Base-by-base conservation (phyloP, 352 stramenopile species). In the Phytophthora sp. region DNA sequence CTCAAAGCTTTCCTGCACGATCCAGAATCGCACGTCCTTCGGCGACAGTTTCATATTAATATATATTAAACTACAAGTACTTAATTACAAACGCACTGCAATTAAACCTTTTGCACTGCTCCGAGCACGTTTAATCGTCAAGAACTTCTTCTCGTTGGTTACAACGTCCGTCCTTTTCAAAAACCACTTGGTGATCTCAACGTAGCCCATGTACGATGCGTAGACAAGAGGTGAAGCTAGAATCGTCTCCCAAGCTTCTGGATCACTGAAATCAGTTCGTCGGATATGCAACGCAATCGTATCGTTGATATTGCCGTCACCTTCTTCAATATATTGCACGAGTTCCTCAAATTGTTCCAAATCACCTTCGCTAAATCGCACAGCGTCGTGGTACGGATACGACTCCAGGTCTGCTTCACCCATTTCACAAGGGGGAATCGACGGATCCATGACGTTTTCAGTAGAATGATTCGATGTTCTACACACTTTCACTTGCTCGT, bases 81-180 rank as follows among this genome's bases (percentile, higher is more conserved):
- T n/a, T n/a, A n/a, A n/a, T n/a, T n/a, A n/a, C n/a, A n/a, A n/a
- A n/a, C n/a, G n/a, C n/a, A n/a, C n/a, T n/a, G n/a, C n/a, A n/a
- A n/a, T n/a, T n/a, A n/a, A n/a, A n/a, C n/a, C n/a, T n/a, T n/a
- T n/a, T n/a, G n/a, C n/a, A n/a, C 36, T 50, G 56, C 24, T 64
- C 3, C 36, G 56, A 8, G 47, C 30, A 3, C 47, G 38, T 20
- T 59, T 66, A 18, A 52, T 29, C 15, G 49, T 67, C 33, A 41
- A n/a, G 29, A 42, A 69, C 20, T 39, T 39, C 50, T 72, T 45
- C 77, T 88, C 53, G 44, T 74, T 65, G 55, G 53, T 26, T 61
- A 77, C 21, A 27, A 57, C 38, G 33, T 77, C n/a, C 20, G 46
- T 9, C 63, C 67, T 60, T 41, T 46, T 23, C 35, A 65, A 49